Base-by-base conservation (phyloP, 208 protist species). In the Leishmania tarentolae region DNA sequence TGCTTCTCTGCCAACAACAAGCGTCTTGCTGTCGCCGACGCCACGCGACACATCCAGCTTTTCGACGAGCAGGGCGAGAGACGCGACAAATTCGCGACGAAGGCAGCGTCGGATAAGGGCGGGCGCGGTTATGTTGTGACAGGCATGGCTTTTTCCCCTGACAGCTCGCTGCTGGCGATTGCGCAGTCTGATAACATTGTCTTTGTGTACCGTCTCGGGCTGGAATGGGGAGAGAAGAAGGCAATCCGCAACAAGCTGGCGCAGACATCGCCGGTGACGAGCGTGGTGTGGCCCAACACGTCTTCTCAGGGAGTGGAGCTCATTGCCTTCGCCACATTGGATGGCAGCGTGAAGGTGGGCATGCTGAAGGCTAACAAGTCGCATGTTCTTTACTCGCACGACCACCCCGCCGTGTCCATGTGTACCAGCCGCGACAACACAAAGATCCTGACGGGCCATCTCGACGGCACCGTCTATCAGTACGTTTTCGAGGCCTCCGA, bases 221-320 rank as follows among this genome's bases (percentile, higher is more conserved):
- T 92, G 57, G 97, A 99, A 73, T 99, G 99, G 99, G 98, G 96
- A 50, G 98, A 99, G 61, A 99, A 99, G 84, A 99, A 99, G 86
- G 90, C 93, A 5, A 99, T 99, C 79, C 99, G 98, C 88, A 99
- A 99, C 93, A 99, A 99, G 84, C 99, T 99, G 78, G 91, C 91
- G 37, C 92, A 97, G 80, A 93, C 83, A 42, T 91, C 81, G 31
- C 65, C 96, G 31, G 97, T 99, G 28, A 99, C 98, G 9, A 98
- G 92, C 77, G 82, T 99, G 21, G 90, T 84, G 66, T 99, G 98
- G 98, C 98, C 98, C 4, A 94, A 92, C 76, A 88, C 87, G 35
- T 86, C 91, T 21, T 90, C 88, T 81, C 94, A 98, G 65, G 96
- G 96, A 15, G 92, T 98, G 53, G 97, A 99, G 88, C 86, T 99